Percentiles rank a stretch among this genome's conserved stretches.
Evolutionary conservation across 2,329 filamentous ascomycete genomes (phyloP).

Genomic region (Aspergillus unguis): DNA sequence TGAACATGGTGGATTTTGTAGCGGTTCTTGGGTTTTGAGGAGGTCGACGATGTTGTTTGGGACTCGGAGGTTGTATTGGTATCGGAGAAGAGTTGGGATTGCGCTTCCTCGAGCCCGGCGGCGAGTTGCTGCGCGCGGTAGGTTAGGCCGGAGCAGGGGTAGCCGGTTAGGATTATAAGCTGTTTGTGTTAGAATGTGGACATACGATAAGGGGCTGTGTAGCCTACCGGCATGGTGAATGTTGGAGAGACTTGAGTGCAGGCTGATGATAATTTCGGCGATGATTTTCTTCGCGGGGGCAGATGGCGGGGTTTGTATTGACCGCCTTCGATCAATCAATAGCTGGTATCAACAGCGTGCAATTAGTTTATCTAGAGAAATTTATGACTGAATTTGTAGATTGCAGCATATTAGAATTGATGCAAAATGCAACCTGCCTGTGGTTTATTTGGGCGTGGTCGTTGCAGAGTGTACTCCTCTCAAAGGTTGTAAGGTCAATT

Average conservation of each 20-base stretch:
- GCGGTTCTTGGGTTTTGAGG: too few species aligned
- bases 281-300: conserved; percentile 9
- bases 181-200: conserved; percentile 25
- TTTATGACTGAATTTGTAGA: background rate
- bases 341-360: background rate
- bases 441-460: background rate
- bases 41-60: conserved; percentile 25
- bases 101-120: conserved; percentile 46
- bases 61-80: conserved; percentile 39
- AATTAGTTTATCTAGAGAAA: background rate
- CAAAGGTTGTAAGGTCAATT: background rate
- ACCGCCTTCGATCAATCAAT: conserved; percentile 6
- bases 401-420: too few species aligned
- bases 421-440: background rate
- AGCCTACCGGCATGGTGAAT: background rate
- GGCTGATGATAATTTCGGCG: conserved; percentile 9
- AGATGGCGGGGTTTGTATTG: conserved; percentile 1
- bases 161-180: conserved; percentile 62
- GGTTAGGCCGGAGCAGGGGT: conserved; percentile 62
- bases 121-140: conserved; percentile 58
- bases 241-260: conserved; percentile 14
- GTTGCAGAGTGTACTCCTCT: background rate
- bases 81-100: conserved; percentile 46
- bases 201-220: background rate
- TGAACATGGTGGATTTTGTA: conserved; percentile 41